phyloP scores from a whole-genome alignment of 306 rosid genomes.

The Trifolium repens region DNA sequence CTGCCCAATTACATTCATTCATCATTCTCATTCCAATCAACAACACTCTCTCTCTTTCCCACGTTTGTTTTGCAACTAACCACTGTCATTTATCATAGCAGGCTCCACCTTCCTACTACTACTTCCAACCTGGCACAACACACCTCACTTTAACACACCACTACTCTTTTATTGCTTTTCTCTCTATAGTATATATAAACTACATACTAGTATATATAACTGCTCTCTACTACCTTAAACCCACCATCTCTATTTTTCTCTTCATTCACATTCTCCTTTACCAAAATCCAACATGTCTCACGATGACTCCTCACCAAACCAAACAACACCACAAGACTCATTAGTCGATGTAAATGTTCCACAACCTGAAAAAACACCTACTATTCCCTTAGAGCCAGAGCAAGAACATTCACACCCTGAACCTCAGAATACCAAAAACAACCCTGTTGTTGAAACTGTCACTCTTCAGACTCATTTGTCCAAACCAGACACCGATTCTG shows the following conservation, averaged over 20 bases:
- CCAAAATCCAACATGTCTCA: background rate
- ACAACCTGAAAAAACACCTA: constrained; percentile 28
- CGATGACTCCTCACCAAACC: background rate
- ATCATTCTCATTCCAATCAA: background rate
- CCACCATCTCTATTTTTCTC: background rate
- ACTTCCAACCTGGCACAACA: background rate
- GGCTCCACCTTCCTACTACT: constrained; percentile 5
- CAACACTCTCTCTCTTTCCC: background rate
- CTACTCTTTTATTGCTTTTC: background rate
- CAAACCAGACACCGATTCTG: constrained; percentile 45
- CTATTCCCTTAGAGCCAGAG: background rate
- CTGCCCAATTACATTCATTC: background rate
- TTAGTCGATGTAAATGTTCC: constrained; percentile 44
- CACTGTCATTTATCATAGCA: background rate
- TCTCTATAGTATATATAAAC: background rate
- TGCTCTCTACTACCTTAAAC: background rate
- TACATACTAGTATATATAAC: background rate
- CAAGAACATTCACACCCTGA: constrained; percentile 29
- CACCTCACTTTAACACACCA: background rate
- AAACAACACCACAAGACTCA: constrained; percentile 23
- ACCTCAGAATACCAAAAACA: constrained; percentile 28
- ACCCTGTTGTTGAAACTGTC: constrained; percentile 35
- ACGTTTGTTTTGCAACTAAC: background rate
- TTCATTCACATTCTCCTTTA: background rate
- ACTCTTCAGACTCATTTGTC: constrained; percentile 44